Base-by-base conservation (phyloP, 1,139 yeast genomes). In the Yamadazyma buinensis region DNA sequence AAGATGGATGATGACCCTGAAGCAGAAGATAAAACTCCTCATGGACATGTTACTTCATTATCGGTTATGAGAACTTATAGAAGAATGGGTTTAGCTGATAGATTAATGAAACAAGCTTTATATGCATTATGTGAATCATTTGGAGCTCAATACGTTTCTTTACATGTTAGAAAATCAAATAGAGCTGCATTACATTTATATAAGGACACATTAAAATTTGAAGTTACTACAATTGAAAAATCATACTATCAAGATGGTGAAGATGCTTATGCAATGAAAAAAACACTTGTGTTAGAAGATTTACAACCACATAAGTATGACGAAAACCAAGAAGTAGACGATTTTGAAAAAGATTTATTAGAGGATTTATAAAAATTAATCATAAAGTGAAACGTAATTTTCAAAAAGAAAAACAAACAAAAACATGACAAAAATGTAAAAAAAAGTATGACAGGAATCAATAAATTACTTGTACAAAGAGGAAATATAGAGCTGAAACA, bases 211-310 rank as follows among this genome's bases (percentile, higher is more conserved):
- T 71, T 94, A 42, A 68, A 76, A 42, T 92, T 94, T 56, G 90
- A 79, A 51, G 92, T 87, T 30, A 72, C 83, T 37, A 77, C 82
- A 30, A 80, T 92, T 39, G 97, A 90, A 51, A 84, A 79, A 48
- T 75, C 84, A 15, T 92, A 94, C 57, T 92, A 92, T 55, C 97
- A 92, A 39, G 97, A 92, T 59, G 96, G 95, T 19, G 99, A 94
- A 59, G 97, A 94, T 63, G 98, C 98, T n/a, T 92, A 88, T 59
- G 84, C 95, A 28, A 92, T 92, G 98, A 80, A 78, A 54, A 82
- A 83, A 51, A 68, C 66, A 2, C 65, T 85, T 46, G 63, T 63
- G 12, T 54, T 79, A 37, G 81, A 80, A 7, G 81, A 80, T 18
- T 61, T 83, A 39, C 47, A 77, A 33, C 88, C 90, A 15, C 69